A percentile compares a stretch with the other conserved stretches of the same genome.
phyloP scores from a whole-genome alignment of 106 monocot species.

The Amphibolis antarctica region DNA sequence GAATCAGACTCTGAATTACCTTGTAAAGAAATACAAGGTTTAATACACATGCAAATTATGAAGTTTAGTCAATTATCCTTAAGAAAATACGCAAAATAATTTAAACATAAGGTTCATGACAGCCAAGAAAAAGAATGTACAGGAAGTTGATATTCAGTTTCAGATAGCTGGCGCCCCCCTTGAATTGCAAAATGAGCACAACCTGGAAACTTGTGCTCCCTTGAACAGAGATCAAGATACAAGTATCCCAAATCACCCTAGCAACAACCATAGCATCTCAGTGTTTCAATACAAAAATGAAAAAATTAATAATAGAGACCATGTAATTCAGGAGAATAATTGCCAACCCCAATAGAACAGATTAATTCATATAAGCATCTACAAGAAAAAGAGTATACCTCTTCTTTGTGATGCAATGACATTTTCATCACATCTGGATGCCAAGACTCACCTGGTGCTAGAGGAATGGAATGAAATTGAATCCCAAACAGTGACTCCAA shows the following conservation, averaged over 20 bases:
- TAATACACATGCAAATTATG: too few relatives aligned
- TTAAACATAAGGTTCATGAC: not conserved
- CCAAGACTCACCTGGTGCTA: constrained; percentile 73
- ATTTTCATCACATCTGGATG: constrained; percentile 84
- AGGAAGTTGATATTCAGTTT: constrained; percentile 74
- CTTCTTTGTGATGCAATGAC: constrained; percentile 73
- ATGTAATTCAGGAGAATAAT: not conserved
- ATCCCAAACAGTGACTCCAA: constrained; percentile 89
- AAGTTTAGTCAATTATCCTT: not conserved
- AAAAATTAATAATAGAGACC: not conserved
- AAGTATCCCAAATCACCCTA: constrained; percentile 81
- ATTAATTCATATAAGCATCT: not conserved
- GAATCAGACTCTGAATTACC: too few relatives aligned
- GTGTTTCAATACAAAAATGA: not conserved
- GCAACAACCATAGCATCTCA: not conserved
- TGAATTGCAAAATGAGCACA: constrained; percentile 95
- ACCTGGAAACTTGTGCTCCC: constrained; percentile 73
- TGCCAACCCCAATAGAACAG: too few relatives aligned
- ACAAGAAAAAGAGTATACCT: constrained; percentile 33
- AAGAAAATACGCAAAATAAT: not conserved
- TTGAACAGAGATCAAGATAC: constrained; percentile 87
- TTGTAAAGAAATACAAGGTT: too few relatives aligned
- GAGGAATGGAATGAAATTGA: constrained; percentile 42
- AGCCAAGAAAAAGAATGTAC: constrained; percentile 22
- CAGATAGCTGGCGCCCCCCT: constrained; percentile 63